A percentile compares a stretch with the other conserved stretches of the same genome.
Evolutionary conservation across 371 early-diverging fungal species (phyloP).

Genomic region (Mortierella sp.): DNA sequence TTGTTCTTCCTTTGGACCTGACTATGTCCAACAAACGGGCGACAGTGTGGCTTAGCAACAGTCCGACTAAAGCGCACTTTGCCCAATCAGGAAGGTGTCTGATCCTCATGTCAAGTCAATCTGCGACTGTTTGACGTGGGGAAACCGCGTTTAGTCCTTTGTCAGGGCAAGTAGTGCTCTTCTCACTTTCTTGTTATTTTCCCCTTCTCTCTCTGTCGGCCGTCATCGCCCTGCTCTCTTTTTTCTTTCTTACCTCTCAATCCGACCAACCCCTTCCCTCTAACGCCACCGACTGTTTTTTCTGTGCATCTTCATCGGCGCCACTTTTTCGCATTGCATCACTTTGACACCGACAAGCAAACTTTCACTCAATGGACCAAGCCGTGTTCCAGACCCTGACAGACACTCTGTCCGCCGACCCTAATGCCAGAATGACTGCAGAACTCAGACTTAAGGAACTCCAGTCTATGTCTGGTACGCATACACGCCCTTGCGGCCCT

Average conservation of each 20-base stretch:
- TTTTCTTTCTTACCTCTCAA: neutral
- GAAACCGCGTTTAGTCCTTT: neutral
- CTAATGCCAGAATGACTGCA: slow-evolving; percentile 74
- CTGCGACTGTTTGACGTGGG: neutral
- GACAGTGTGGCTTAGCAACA: neutral
- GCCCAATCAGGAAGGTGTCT: neutral
- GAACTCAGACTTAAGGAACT: slow-evolving; percentile 81
- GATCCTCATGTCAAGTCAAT: neutral
- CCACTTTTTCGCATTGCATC: neutral
- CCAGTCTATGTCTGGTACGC: slow-evolving; percentile 69
- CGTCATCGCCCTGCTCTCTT: neutral
- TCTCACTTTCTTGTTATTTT: neutral
- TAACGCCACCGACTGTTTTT: neutral
- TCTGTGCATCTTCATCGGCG: neutral
- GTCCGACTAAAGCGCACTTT: neutral
- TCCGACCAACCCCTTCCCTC: neutral
- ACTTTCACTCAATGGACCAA: slow-evolving; percentile 73
- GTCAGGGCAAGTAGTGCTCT: neutral
- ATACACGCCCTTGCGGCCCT: neutral
- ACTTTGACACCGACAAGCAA: neutral
- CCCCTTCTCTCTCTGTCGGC: neutral
- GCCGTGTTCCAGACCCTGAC: slow-evolving; percentile 80
- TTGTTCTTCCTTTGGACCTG: neutral
- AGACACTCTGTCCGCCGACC: slow-evolving; percentile 77
- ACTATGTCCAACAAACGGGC: neutral